A percentile compares a stretch with the other conserved stretches of the same genome.
phyloP scores from a whole-genome alignment of 179 eudicot species.

The Silene noctiflora region DNA sequence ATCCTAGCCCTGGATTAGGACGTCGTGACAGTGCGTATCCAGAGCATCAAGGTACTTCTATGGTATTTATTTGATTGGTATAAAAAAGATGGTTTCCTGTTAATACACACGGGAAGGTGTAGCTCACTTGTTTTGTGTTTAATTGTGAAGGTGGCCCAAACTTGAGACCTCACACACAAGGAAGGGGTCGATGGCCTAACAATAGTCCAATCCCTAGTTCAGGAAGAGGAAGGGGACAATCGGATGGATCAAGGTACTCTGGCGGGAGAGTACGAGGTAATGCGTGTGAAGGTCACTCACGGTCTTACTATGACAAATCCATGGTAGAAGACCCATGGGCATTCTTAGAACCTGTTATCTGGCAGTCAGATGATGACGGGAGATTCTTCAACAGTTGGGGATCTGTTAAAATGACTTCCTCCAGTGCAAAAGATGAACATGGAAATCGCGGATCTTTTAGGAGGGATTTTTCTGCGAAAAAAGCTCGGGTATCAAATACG shows the following conservation, averaged over 20 bases:
- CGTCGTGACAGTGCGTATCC: conserved; percentile 32
- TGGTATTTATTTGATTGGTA: neutral
- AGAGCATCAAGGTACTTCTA: conserved; percentile 31
- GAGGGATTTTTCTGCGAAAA: conserved; percentile 36
- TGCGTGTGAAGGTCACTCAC: conserved; percentile 28
- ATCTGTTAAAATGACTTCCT: conserved; percentile 26
- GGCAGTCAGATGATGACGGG: conserved; percentile 30
- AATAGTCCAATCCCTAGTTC: conserved; percentile 26
- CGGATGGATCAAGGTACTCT: conserved; percentile 33
- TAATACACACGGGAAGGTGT: neutral
- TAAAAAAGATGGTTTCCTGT: neutral
- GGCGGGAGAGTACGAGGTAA: conserved; percentile 47
- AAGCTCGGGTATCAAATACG: conserved; percentile 37
- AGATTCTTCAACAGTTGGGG: conserved; percentile 20
- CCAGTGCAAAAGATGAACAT: conserved; percentile 28
- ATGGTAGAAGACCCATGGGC: conserved; percentile 83
- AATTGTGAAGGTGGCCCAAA: conserved; percentile 1
- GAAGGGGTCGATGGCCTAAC: conserved; percentile 31
- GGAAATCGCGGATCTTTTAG: conserved; percentile 17
- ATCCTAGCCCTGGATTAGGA: conserved; percentile 37
- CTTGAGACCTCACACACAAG: conserved; percentile 2
- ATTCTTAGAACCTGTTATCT: conserved; percentile 49
- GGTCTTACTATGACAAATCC: conserved; percentile 48
- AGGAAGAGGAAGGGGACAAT: conserved; percentile 47
- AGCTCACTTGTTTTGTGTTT: neutral